Base-by-base conservation (phyloP, 768 basidiomycete genomes). In the Pleurotus pulmonarius region DNA sequence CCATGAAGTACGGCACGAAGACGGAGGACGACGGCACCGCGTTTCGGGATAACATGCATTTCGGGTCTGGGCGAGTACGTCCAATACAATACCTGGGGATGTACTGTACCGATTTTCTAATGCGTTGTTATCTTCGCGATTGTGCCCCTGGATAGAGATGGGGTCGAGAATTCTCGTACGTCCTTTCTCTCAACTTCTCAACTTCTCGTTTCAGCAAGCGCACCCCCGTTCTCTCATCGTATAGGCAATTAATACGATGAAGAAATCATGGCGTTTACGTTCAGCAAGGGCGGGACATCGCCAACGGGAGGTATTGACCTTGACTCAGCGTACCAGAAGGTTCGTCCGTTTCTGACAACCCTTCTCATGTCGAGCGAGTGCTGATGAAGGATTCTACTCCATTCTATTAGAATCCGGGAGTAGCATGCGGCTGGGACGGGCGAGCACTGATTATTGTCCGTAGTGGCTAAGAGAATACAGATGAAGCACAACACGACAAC, bases 251-350 rank as follows among this genome's bases (percentile, higher is more conserved):
- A 65, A 65, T 46, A 60, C 56, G 5, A 67, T 67, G 63, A 65
- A 61, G 43, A 61, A 69, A 4, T 11, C 69, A 2, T 71, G 69
- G 66, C 65, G 6, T 71, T 71, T 60, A 57, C 63, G 24, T 71
- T 67, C 55, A 25, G 16, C 16, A 46, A 24, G 12, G 46, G 22
- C 46, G 16, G 22, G 24, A 12, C 41, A 5, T 46, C 46, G 20
- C 16, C 4, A 13, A 46, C 46, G 12, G 46, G 46, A 13, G 24
- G 24, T 11, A 46, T 46, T 13, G 46, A 46, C 18, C 15, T 46
- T 46, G 18, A 46, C 24, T 46, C 24, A 5, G 26, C 26, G 26
- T 46, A 46, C 24, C 16, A 24, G n/a, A 43, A 43, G 41, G 41
- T n/a, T n/a, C n/a, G n/a, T n/a, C n/a, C n/a, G n/a, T n/a, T n/a